Base-by-base conservation (phyloP, 495 filamentous ascomycete species). In the Penicillium herquei region DNA sequence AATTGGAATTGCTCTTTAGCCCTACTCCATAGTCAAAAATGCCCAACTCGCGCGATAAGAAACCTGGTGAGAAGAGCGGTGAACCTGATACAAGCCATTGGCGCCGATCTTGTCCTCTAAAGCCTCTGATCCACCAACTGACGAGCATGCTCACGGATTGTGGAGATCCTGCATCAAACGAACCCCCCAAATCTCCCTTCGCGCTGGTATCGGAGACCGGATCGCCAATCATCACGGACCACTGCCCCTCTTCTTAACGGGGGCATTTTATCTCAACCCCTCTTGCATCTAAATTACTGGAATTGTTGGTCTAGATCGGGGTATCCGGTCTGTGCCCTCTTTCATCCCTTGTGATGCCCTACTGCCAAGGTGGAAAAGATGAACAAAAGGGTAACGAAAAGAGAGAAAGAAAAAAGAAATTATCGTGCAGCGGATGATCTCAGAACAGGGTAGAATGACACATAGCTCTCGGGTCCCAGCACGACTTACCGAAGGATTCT, bases 51-150 rank as follows among this genome's bases (percentile, higher is more conserved):
- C 31, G 39, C 21, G 52, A 58, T 58, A 58, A 51, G 59, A 4
- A 42, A 45, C 39, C 34, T 56, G 53, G 30, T 39, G 16, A 65
- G 65, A 67, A 44, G 62, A 67, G 65, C 65, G 65, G 65, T 67
- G 65, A 65, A 65, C 47, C 26, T 62, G 58, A 59, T 55, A 58
- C 59, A 48, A 61, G 56, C 52, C 55, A 57, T 55, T 42, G 42
- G 32, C 46, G 63, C 63, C 58, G 59, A 65, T 65, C 56, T 52
- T 35, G 46, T 64, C 62, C 56, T 46, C 56, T 59, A 56, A 54
- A 67, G 61, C 62, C 61, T 56, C 65, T 61, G 61, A 65, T 65
- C 64, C 64, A 62, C 62, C 62, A 39, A 65, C 63, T 67, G 62
- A 67, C 65, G 59, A 67, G 65, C 62, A 65, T 67, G 53, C 54